Evolutionary conservation across 176 grass and related monocot species (phyloP).

Genomic region (Triticum monococcum): DNA sequence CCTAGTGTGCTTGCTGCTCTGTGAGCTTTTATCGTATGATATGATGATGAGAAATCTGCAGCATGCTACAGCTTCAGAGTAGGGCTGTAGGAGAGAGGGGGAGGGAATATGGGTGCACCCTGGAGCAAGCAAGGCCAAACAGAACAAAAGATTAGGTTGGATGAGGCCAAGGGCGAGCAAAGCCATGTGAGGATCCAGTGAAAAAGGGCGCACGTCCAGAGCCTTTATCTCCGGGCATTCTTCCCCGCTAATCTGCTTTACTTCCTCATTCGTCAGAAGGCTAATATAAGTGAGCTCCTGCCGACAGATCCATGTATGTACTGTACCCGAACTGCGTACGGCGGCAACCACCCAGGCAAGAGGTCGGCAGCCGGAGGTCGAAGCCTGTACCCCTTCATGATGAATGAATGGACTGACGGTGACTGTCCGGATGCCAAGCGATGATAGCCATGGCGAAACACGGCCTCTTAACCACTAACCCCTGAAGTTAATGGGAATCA

Average conservation of each 20-base stretch:
- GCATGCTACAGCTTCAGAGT: slow-evolving; percentile 6
- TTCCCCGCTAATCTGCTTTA: background rate
- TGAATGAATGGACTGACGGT: background rate
- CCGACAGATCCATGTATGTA: slow-evolving; percentile 8
- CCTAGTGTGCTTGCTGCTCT: background rate
- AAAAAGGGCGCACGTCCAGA: slow-evolving; percentile 21
- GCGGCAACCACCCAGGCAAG: background rate
- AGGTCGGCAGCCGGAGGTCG: background rate
- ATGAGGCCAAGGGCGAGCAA: slow-evolving; percentile 6
- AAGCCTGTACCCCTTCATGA: background rate
- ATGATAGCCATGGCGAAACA: background rate
- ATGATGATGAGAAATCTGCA: background rate
- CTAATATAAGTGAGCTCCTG: slow-evolving; percentile 2
- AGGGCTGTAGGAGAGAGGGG: too few relatives aligned
- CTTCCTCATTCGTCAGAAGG: background rate
- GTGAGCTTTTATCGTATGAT: too few relatives aligned
- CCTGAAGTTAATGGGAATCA: background rate
- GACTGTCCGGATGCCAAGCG: background rate
- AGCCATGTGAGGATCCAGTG: slow-evolving; percentile 43
- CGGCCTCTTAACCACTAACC: too few relatives aligned
- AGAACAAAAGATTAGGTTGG: slow-evolving; percentile 11
- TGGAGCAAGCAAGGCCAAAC: slow-evolving; percentile 44
- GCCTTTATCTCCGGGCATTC: slow-evolving; percentile 36
- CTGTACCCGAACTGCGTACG: background rate
- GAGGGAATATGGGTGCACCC: slow-evolving; percentile 55